Conservation (phyloP, 192 early-diverging fungal species). For the Coemansia sp. region DNA sequence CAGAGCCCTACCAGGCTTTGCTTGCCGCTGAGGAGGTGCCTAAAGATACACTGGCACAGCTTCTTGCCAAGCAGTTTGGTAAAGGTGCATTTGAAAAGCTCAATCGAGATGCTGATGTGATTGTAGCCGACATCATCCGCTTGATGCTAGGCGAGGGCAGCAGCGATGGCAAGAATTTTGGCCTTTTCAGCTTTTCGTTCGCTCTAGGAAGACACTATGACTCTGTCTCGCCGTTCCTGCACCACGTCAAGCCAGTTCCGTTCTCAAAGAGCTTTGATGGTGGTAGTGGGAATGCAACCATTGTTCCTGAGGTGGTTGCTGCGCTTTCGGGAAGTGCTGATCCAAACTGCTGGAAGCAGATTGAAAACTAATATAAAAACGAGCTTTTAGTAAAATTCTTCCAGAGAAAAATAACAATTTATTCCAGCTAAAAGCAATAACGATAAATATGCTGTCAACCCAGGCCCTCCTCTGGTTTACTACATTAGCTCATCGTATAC, state of each 20-base stretch:
- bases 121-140: conserved; percentile 17
- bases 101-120: conserved; percentile 5
- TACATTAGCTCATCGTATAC: conserved; percentile 50
- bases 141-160: conserved; percentile 28
- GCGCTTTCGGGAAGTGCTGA: conserved; percentile 27
- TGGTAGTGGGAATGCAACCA: background rate
- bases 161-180: conserved; percentile 44
- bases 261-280: background rate
- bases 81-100: conserved; percentile 4
- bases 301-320: conserved; percentile 19
- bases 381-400: background rate
- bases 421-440: background rate
- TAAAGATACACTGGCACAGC: conserved; percentile 15
- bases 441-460: too few relatives aligned
- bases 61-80: conserved; percentile 20
- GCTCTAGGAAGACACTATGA: conserved; percentile 13
- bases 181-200: conserved; percentile 44
- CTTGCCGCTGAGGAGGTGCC: conserved; percentile 20
- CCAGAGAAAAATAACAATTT: background rate
- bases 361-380: background rate
- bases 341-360: conserved; percentile 17
- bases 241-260: conserved; percentile 22
- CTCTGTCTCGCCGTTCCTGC: conserved; percentile 19
- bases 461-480: too few relatives aligned
- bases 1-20: conserved; percentile 35